phyloP scores from a whole-genome alignment of 1,139 yeast species.

The Geotrichum europaeum region DNA sequence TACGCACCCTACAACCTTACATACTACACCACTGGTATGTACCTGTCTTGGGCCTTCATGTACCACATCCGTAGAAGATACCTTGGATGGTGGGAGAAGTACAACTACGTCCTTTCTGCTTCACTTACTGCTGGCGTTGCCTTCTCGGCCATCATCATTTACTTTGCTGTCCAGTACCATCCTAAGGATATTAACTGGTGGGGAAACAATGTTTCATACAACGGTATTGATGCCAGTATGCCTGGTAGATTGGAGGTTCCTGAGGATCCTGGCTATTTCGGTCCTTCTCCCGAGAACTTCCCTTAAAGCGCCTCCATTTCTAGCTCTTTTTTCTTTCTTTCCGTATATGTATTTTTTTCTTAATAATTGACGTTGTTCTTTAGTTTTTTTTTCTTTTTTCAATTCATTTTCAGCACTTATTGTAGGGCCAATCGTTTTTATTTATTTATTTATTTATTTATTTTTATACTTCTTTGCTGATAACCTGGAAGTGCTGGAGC shows the following conservation, averaged over 20 bases:
- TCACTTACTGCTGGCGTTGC: constrained; percentile 32
- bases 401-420: too few relatives aligned
- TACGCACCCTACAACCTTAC: constrained; percentile 47
- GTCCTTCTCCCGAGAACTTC: constrained; percentile 29
- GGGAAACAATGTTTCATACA: constrained; percentile 46
- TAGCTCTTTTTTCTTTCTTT: background rate
- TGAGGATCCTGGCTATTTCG: constrained; percentile 40
- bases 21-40: constrained; percentile 48
- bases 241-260: background rate
- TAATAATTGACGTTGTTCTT: background rate
- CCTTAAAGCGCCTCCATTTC: background rate
- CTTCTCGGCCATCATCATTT: constrained; percentile 49
- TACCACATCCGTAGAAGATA: constrained; percentile 41
- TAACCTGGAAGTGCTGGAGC: too few relatives aligned
- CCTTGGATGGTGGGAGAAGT: constrained; percentile 60
- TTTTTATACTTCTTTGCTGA: too few relatives aligned
- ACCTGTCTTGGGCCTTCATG: constrained; percentile 51
- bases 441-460: too few relatives aligned
- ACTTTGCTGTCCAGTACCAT: constrained; percentile 43
- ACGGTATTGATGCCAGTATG: constrained; percentile 40
- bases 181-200: constrained; percentile 42
- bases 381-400: background rate
- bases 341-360: background rate
- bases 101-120: constrained; percentile 48
- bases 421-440: too few relatives aligned